Conservation (phyloP, 2,329 filamentous ascomycete species). For the Fusarium subglutinans region DNA sequence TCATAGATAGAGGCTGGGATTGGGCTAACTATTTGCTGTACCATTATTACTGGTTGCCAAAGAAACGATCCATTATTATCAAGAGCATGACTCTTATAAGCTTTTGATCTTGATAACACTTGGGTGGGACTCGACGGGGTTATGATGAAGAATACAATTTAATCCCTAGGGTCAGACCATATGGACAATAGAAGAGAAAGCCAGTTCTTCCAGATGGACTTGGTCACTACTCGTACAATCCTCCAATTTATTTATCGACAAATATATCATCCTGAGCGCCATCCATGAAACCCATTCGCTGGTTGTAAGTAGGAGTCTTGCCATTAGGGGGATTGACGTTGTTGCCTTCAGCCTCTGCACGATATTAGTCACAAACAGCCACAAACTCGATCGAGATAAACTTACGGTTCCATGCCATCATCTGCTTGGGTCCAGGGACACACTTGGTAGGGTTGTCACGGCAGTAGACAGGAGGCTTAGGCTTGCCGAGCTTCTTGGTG, state of each 20-base stretch:
- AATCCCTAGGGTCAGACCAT: too few species aligned
- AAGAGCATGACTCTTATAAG: not conserved
- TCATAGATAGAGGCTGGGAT: not conserved
- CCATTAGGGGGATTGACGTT: constrained; percentile 45
- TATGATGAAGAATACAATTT: not conserved
- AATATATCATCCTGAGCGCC: constrained; percentile 48
- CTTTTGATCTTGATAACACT: not conserved
- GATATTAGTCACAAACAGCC: not conserved
- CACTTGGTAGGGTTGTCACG: constrained; percentile 52
- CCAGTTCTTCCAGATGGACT: constrained; percentile 7
- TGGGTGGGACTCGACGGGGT: not conserved
- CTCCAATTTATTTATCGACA: not conserved
- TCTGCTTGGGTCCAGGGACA: constrained; percentile 59
- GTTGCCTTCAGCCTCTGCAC: constrained; percentile 46
- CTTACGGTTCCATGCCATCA: constrained; percentile 58
- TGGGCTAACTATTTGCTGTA: not conserved
- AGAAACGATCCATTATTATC: not conserved
- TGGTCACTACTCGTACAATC: not conserved
- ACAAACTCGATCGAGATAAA: not conserved
- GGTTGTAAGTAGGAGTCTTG: constrained; percentile 46
- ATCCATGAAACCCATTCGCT: constrained; percentile 47
- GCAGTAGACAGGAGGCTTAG: constrained; percentile 55
- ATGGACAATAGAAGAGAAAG: not conserved
- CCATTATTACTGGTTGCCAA: not conserved
- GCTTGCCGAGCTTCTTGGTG: constrained; percentile 51